Evolutionary conservation across 176 grass and related monocot species (phyloP).

Genomic region (Eremochloa ophiuroides): DNA sequence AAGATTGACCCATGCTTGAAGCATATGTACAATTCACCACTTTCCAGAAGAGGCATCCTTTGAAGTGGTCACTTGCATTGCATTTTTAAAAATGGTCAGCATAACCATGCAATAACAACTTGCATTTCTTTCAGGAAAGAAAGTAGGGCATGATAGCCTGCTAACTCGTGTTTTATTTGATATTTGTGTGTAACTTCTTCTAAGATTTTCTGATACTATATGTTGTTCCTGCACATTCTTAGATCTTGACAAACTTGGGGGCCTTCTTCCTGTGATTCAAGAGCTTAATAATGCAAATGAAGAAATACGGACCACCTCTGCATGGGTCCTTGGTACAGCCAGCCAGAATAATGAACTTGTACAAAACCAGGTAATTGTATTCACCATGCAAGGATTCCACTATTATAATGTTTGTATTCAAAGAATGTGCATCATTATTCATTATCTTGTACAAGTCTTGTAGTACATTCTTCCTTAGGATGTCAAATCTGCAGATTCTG

Average conservation of each 20-base stretch:
- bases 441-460: neutral
- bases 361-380: conserved; percentile 70
- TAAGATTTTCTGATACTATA: conserved; percentile 8
- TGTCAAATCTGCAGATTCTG: neutral
- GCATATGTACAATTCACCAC: neutral
- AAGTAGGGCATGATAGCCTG: neutral
- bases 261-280: conserved; percentile 64
- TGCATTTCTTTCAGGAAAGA: neutral
- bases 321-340: conserved; percentile 87
- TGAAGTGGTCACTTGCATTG: neutral
- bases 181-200: neutral
- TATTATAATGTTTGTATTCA: neutral
- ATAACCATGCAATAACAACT: neutral
- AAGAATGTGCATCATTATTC: neutral
- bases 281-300: conserved; percentile 64
- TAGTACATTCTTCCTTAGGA: neutral
- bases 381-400: neutral
- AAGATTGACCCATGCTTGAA: neutral
- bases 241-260: conserved; percentile 91
- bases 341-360: conserved; percentile 81
- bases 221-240: conserved; percentile 13
- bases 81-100: neutral
- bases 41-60: neutral
- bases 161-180: neutral
- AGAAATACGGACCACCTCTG: conserved; percentile 60